Conservation (phyloP, 169 alveolate genomes). For the Cryptosporidium sp. region DNA sequence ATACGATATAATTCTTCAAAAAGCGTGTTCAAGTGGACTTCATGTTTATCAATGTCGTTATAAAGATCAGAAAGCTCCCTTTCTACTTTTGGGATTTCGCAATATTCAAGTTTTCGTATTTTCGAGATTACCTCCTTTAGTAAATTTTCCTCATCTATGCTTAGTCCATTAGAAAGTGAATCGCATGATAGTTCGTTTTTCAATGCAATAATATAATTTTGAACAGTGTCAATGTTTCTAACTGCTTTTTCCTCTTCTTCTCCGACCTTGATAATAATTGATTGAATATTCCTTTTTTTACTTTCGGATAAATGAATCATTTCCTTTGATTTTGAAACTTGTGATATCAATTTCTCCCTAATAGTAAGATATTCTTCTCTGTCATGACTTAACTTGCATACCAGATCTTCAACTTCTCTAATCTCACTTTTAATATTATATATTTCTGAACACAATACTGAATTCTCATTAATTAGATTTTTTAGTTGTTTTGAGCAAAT, state of each 20-base stretch:
- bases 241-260: slow-evolving; percentile 55
- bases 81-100: slow-evolving; percentile 40
- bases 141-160: background rate
- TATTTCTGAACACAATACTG: background rate
- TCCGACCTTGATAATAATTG: slow-evolving; percentile 26
- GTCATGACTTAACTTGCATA: background rate
- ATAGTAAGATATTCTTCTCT: slow-evolving; percentile 26
- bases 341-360: slow-evolving; percentile 26
- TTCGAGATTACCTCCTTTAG: slow-evolving; percentile 17
- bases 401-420: slow-evolving; percentile 7
- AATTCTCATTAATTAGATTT: background rate
- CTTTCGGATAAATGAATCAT: slow-evolving; percentile 62
- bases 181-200: slow-evolving; percentile 5
- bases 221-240: slow-evolving; percentile 28
- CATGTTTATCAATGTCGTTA: slow-evolving; percentile 19
- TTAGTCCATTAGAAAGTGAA: slow-evolving; percentile 52
- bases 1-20: slow-evolving; percentile 15
- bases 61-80: slow-evolving; percentile 6
- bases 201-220: slow-evolving; percentile 28
- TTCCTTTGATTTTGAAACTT: slow-evolving; percentile 44
- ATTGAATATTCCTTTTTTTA: slow-evolving; percentile 35
- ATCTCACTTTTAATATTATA: background rate
- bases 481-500: slow-evolving; percentile 1
- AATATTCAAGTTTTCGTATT: slow-evolving; percentile 22
- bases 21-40: slow-evolving; percentile 41